A percentile compares a stretch with the other conserved stretches of the same genome.
phyloP scores from a whole-genome alignment of 83 land plant species.

The Thuja plicata region DNA sequence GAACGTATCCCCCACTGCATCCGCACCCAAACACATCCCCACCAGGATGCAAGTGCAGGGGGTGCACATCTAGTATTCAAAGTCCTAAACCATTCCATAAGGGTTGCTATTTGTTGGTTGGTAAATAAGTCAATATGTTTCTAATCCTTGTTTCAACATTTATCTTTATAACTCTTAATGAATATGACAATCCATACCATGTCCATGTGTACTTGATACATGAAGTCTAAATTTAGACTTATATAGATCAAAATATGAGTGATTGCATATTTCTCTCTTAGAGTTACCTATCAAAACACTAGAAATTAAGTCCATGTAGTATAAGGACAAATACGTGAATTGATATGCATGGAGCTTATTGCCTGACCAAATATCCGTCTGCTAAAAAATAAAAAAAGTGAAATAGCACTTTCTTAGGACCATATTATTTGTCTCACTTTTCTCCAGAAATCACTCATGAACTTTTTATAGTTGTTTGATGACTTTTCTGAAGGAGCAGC shows the following conservation, averaged over 20 bases:
- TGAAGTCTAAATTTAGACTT: not conserved
- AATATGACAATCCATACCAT: not conserved
- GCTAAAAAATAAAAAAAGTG: not conserved
- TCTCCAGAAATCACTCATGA: not conserved
- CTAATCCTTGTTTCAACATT: not conserved
- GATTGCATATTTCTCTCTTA: not conserved
- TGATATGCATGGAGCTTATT: not conserved
- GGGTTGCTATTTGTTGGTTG: not conserved
- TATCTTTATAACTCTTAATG: not conserved
- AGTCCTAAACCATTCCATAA: not conserved
- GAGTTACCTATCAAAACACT: not conserved
- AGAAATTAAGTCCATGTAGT: not conserved
- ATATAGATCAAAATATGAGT: not conserved
- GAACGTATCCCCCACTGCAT: no score
- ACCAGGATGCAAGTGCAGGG: no score
- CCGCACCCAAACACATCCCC: no score
- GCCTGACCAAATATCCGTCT: not conserved
- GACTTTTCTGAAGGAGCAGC: slow-evolving; percentile 30
- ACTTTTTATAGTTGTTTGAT: not conserved
- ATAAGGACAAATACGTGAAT: not conserved
- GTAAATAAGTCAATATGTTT: not conserved
- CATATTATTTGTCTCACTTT: not conserved
- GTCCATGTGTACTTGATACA: not conserved
- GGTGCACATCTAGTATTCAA: no score
- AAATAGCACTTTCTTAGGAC: not conserved